Conservation (phyloP, 805 yeast species). For the Saturnispora galanensis region DNA sequence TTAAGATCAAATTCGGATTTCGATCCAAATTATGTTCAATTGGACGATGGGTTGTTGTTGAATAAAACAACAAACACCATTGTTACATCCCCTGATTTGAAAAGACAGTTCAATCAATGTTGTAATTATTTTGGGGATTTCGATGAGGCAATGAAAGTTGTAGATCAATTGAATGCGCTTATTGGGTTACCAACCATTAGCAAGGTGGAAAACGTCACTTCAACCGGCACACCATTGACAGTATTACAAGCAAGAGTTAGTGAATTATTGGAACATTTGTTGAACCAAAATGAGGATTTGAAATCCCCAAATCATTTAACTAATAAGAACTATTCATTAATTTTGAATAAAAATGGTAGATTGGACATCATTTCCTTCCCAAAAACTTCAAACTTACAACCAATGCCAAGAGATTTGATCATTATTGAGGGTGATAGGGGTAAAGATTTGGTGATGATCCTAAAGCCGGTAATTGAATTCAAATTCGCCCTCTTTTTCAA, state of each 20-base stretch:
- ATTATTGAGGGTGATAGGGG: conserved; percentile 82
- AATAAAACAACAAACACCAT: conserved; percentile 41
- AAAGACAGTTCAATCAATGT: conserved; percentile 38
- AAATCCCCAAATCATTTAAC: conserved; percentile 24
- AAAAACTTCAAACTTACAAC: conserved; percentile 47
- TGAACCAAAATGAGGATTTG: conserved; percentile 37
- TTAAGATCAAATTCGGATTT: conserved; percentile 9
- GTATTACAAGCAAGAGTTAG: conserved; percentile 19
- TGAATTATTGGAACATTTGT: conserved; percentile 30
- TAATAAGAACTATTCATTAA: conserved; percentile 29
- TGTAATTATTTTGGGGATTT: conserved; percentile 46
- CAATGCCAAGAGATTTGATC: conserved; percentile 55
- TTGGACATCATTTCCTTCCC: conserved; percentile 64
- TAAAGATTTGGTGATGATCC: conserved; percentile 63
- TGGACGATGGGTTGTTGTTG: conserved; percentile 56
- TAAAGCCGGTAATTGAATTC: conserved; percentile 53
- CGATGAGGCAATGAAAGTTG: conserved; percentile 29
- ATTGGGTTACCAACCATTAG: conserved; percentile 14
- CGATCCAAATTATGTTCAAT: conserved; percentile 19
- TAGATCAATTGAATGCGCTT: conserved; percentile 26
- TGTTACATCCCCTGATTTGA: conserved; percentile 49
- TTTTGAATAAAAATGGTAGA: conserved; percentile 32
- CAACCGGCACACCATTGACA: conserved; percentile 11
- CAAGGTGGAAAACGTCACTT: background rate
- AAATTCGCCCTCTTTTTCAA: conserved; percentile 63